Conservation (phyloP, 768 basidiomycete genomes). For the Hortiboletus campestris region DNA sequence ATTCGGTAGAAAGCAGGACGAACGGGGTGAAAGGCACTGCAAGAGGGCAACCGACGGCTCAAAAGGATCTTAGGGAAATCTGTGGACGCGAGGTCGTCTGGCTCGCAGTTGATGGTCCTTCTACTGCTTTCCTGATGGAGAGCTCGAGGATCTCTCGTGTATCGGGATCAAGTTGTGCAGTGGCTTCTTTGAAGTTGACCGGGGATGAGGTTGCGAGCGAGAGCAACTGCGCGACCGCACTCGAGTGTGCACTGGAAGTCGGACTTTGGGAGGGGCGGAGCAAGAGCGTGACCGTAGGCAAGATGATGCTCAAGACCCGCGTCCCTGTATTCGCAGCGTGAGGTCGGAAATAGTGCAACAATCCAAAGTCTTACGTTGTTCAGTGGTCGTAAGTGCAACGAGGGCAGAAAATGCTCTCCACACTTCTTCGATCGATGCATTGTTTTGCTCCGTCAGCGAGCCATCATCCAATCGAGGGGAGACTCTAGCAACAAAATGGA, state of each 20-base stretch:
- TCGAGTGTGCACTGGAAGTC: slow-evolving; percentile 47
- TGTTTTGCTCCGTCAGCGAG: slow-evolving; percentile 51
- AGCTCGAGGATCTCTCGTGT: slow-evolving; percentile 67
- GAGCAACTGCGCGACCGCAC: slow-evolving; percentile 67
- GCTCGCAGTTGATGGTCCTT: slow-evolving; percentile 36
- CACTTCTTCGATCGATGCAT: slow-evolving; percentile 70
- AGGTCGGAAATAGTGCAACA: slow-evolving; percentile 3
- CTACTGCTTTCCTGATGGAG: slow-evolving; percentile 74
- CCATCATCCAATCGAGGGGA: slow-evolving; percentile 61
- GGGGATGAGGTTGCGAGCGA: slow-evolving; percentile 71
- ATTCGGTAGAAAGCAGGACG: slow-evolving; percentile 1
- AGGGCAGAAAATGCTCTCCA: slow-evolving; percentile 77
- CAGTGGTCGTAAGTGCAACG: slow-evolving; percentile 53
- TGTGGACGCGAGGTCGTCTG: slow-evolving; percentile 60
- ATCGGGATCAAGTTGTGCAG: slow-evolving; percentile 57
- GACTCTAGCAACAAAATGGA: slow-evolving; percentile 75
- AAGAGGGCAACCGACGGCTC: slow-evolving; percentile 3
- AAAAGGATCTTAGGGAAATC: slow-evolving; percentile 76
- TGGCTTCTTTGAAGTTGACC: slow-evolving; percentile 80
- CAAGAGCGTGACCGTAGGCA: slow-evolving; percentile 74
- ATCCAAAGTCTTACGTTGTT: slow-evolving; percentile 51
- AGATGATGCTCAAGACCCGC: slow-evolving; percentile 62
- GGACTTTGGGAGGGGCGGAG: slow-evolving; percentile 51
- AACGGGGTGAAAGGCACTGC: not conserved
- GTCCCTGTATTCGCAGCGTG: slow-evolving; percentile 45